A percentile compares a stretch with the other conserved stretches of the same genome.
phyloP scores from a whole-genome alignment of 2,329 filamentous ascomycete species.

The Fusarium decemcellulare region DNA sequence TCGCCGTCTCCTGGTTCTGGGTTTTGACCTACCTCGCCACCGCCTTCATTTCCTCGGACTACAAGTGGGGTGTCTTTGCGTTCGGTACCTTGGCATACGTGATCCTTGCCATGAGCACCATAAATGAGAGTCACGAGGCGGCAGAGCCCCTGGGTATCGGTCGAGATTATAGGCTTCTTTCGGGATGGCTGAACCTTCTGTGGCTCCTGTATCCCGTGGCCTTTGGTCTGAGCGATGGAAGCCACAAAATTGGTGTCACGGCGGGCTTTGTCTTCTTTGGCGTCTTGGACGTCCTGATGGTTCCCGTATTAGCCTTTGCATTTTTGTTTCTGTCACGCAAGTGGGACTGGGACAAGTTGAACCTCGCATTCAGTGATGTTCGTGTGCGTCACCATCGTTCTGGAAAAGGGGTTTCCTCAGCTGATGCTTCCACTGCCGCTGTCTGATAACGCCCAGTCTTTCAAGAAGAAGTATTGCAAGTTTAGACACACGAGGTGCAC shows the following conservation, averaged over 20 bases:
- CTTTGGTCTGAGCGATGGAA: background rate
- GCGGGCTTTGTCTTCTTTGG: background rate
- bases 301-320: background rate
- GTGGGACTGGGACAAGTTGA: background rate
- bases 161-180: background rate
- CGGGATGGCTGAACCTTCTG: background rate
- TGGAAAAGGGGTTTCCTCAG: too few relatives aligned
- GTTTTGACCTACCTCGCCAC: background rate
- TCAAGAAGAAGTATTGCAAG: too few relatives aligned
- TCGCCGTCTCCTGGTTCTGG: constrained; percentile 1
- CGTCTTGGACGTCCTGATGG: background rate
- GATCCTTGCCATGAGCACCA: background rate
- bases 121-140: background rate
- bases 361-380: background rate
- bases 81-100: background rate
- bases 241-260: background rate
- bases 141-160: background rate
- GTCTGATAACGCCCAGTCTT: too few relatives aligned
- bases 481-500: too few relatives aligned
- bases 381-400: background rate
- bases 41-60: background rate
- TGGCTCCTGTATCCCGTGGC: background rate
- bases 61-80: constrained; percentile 1
- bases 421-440: too few relatives aligned
- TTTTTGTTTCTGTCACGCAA: background rate